phyloP scores from a whole-genome alignment of 1,284 basidiomycete species.

The Puccinia coronata region DNA sequence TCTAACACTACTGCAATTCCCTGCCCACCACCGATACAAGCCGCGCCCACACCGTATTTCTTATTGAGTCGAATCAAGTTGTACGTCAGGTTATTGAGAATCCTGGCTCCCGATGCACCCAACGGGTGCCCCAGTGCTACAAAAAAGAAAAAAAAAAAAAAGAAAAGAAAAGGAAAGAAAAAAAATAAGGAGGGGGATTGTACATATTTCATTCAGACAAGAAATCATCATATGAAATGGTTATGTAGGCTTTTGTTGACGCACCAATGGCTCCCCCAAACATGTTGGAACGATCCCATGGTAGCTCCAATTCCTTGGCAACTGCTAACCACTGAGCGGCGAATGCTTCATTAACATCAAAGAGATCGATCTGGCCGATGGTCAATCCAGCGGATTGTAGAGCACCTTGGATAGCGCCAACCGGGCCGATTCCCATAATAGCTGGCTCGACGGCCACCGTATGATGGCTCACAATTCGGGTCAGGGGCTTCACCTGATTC shows the following conservation, averaged over 20 bases:
- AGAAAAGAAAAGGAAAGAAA: neutral
- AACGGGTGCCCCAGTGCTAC: constrained; percentile 64
- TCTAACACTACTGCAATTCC: constrained; percentile 61
- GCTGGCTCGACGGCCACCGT: constrained; percentile 64
- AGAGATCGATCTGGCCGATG: constrained; percentile 63
- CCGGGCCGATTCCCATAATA: constrained; percentile 66
- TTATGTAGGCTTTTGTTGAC: constrained; percentile 3
- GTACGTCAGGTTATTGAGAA: constrained; percentile 63
- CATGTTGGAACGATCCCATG: constrained; percentile 64
- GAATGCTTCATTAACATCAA: constrained; percentile 75
- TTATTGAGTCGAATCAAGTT: constrained; percentile 64
- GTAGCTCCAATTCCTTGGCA: constrained; percentile 80
- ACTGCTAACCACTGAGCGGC: constrained; percentile 89
- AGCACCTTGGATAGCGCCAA: constrained; percentile 60
- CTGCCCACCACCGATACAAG: constrained; percentile 64
- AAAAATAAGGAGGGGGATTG: neutral
- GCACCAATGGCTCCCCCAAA: constrained; percentile 62
- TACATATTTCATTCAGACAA: too few species aligned
- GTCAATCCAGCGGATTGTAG: constrained; percentile 59
- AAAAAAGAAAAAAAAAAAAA: neutral
- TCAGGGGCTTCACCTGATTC: constrained; percentile 72
- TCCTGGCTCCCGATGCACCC: constrained; percentile 64
- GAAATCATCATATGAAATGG: too few species aligned
- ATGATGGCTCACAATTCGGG: constrained; percentile 73
- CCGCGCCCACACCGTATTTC: constrained; percentile 64